A percentile compares a stretch with the other conserved stretches of the same genome.
Conservation (phyloP, 2,329 filamentous ascomycete genomes). For the Raffaelea albimanens region DNA sequence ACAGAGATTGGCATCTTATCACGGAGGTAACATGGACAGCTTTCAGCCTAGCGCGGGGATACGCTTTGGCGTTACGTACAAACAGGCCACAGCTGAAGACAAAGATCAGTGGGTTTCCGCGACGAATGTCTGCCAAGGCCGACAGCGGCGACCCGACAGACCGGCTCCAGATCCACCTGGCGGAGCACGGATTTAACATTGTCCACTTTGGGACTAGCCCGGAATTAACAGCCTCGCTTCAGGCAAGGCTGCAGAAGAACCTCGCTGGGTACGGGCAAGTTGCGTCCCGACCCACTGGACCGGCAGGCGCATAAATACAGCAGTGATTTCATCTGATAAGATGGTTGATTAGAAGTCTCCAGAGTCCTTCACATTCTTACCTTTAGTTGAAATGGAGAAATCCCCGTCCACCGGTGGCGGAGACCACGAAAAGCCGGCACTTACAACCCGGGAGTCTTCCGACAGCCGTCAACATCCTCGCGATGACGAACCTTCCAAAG, state of each 20-base stretch:
- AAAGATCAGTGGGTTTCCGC: background rate
- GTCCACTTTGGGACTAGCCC: background rate
- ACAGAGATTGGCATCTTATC: too few species aligned
- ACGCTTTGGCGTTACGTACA: too few species aligned
- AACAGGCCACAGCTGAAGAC: too few species aligned
- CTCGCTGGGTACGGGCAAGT: background rate
- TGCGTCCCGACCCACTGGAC: background rate
- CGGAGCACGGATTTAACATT: background rate
- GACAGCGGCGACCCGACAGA: background rate
- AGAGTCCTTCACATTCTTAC: background rate
- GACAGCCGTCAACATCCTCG: background rate
- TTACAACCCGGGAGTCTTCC: background rate
- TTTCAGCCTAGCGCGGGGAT: too few species aligned
- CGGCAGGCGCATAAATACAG: too few species aligned
- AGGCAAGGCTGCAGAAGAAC: background rate
- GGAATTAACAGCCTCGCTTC: background rate
- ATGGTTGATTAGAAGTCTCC: too few species aligned
- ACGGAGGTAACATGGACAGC: background rate
- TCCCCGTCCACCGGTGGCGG: background rate
- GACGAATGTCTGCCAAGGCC: too few species aligned
- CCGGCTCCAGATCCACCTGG: background rate
- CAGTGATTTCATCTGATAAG: too few species aligned
- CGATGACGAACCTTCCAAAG: background rate
- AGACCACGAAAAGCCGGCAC: background rate
- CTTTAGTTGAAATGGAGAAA: background rate